Evolutionary conservation across 495 filamentous ascomycete genomes (phyloP).

Genomic region (Penicillium antarcticum): DNA sequence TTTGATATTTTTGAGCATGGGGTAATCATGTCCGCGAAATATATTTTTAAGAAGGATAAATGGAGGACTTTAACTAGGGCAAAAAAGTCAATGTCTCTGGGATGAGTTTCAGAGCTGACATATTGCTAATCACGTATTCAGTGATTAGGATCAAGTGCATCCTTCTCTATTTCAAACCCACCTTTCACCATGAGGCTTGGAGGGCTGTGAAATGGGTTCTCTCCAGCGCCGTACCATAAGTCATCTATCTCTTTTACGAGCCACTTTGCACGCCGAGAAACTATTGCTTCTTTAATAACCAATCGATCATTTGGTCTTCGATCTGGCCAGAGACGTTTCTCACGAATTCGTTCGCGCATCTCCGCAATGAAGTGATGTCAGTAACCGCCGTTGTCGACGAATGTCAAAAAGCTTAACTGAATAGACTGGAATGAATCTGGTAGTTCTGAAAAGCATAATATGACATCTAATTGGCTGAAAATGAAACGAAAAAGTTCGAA

Average conservation of each 20-base stretch:
- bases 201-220: constrained; percentile 8
- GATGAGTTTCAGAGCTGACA: too few relatives aligned
- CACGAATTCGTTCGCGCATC: constrained; percentile 5
- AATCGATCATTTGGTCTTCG: constrained; percentile 1
- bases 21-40: too few relatives aligned
- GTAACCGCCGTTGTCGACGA: background rate
- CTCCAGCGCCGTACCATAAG: constrained; percentile 4
- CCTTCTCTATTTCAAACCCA: constrained; percentile 2
- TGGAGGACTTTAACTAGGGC: too few relatives aligned
- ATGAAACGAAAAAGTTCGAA: constrained; percentile 6
- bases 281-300: background rate
- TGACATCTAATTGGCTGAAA: background rate
- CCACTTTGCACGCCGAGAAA: constrained; percentile 3
- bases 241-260: constrained; percentile 2
- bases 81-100: too few relatives aligned
- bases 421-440: constrained; percentile 6
- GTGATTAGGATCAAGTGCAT: constrained; percentile 11
- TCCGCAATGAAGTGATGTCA: constrained; percentile 1
- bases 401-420: constrained; percentile 2
- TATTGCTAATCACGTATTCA: too few relatives aligned
- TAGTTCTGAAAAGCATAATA: constrained; percentile 1
- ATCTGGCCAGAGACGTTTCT: constrained; percentile 4
- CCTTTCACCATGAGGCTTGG: background rate
- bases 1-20: too few relatives aligned
- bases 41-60: too few relatives aligned